A percentile compares a stretch with the other conserved stretches of the same genome.
Evolutionary conservation across 2,329 filamentous ascomycete species (phyloP).

Genomic region (Botrytis tulipae): DNA sequence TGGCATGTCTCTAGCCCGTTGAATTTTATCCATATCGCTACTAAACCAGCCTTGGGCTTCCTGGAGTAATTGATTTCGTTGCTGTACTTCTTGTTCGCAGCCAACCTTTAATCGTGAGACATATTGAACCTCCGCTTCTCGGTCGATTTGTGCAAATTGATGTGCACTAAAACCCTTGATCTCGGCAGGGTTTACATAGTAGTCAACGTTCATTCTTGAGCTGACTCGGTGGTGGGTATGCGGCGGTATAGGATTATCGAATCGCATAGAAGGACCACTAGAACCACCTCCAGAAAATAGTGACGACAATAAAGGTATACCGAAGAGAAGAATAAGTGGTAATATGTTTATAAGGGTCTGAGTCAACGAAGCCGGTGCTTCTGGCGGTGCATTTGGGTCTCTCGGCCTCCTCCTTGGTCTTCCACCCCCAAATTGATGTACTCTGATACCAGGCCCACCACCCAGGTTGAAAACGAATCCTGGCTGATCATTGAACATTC

Average conservation of each 20-base stretch:
- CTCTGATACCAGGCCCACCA: constrained; percentile 84
- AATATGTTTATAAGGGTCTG: constrained; percentile 69
- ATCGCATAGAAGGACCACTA: constrained; percentile 68
- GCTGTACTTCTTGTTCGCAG: constrained; percentile 71
- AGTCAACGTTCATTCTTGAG: constrained; percentile 69
- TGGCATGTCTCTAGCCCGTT: constrained; percentile 49
- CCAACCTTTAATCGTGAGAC: constrained; percentile 64
- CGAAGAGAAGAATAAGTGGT: constrained; percentile 84
- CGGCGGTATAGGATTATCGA: constrained; percentile 68
- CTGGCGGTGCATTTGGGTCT: constrained; percentile 52
- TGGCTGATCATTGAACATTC: constrained; percentile 71
- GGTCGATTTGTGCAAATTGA: constrained; percentile 74
- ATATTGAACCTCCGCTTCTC: constrained; percentile 71
- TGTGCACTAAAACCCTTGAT: constrained; percentile 66
- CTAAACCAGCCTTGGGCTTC: constrained; percentile 71
- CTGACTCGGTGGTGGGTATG: constrained; percentile 74
- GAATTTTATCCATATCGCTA: constrained; percentile 60
- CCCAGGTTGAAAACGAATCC: constrained; percentile 95
- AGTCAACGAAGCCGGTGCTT: constrained; percentile 50
- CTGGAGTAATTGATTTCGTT: constrained; percentile 54
- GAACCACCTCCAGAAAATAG: constrained; percentile 62
- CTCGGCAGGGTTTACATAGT: constrained; percentile 80
- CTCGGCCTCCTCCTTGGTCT: constrained; percentile 74
- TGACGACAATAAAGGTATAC: constrained; percentile 79
- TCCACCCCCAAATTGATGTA: constrained; percentile 90